phyloP scores from a whole-genome alignment of 441 rosid species.

The Isatis lusitanica region DNA sequence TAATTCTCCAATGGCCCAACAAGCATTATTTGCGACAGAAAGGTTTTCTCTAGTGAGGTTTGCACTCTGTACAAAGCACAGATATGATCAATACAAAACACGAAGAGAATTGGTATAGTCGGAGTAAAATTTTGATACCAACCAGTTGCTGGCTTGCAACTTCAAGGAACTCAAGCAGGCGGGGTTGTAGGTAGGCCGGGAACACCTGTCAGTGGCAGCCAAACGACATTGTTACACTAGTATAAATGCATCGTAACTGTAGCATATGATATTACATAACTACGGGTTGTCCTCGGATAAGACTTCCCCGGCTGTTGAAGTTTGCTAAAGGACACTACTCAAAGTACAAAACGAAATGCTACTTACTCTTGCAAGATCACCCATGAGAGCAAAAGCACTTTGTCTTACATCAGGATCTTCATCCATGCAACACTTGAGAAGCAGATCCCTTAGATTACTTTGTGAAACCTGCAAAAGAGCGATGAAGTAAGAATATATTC shows the following conservation, averaged over 20 bases:
- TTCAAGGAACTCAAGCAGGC: slow-evolving; percentile 74
- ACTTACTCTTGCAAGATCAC: slow-evolving; percentile 94
- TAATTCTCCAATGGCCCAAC: slow-evolving; percentile 99
- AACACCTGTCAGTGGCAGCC: slow-evolving; percentile 53
- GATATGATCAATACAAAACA: slow-evolving; percentile 18
- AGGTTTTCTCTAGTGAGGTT: slow-evolving; percentile 67
- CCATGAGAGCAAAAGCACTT: slow-evolving; percentile 98
- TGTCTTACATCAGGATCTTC: slow-evolving; percentile 89
- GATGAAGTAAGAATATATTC: slow-evolving; percentile 17
- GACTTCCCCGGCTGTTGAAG: not conserved
- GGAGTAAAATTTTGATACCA: slow-evolving; percentile 32
- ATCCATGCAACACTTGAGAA: slow-evolving; percentile 91
- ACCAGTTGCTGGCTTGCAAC: slow-evolving; percentile 94
- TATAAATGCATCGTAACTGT: not conserved
- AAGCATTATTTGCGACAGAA: slow-evolving; percentile 97
- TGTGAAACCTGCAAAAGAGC: slow-evolving; percentile 60
- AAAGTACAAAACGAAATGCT: not conserved
- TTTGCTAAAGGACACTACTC: not conserved
- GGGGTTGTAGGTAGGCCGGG: slow-evolving; percentile 75
- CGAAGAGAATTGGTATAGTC: slow-evolving; percentile 14
- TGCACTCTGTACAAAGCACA: slow-evolving; percentile 52
- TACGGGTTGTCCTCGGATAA: not conserved
- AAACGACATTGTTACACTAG: slow-evolving; percentile 10
- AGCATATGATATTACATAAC: slow-evolving; percentile 2
- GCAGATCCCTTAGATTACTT: slow-evolving; percentile 82